Conservation (phyloP, 495 filamentous ascomycete species). For the Penicillium mononematosum region DNA sequence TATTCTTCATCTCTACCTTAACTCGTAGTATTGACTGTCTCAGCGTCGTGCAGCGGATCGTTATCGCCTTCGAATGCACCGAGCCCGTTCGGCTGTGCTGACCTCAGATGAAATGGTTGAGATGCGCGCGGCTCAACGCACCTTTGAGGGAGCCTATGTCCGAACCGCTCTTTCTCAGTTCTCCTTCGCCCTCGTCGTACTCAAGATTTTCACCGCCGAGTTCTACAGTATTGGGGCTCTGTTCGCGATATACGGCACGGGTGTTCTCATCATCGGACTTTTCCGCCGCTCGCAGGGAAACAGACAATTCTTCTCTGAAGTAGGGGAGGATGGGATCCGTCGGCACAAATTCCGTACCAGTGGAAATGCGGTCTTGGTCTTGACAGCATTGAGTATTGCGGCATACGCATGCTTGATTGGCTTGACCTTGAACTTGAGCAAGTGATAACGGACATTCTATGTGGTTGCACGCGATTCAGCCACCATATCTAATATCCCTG, state of each 20-base stretch:
- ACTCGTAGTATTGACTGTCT: constrained; percentile 7
- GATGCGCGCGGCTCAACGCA: constrained; percentile 89
- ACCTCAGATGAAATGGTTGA: constrained; percentile 85
- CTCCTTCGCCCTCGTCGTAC: constrained; percentile 87
- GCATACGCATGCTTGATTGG: constrained; percentile 79
- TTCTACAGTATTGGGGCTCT: constrained; percentile 93
- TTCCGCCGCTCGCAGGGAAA: constrained; percentile 89
- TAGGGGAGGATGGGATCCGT: constrained; percentile 63
- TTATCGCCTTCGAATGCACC: constrained; percentile 69
- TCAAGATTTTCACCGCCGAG: constrained; percentile 93
- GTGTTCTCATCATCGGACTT: constrained; percentile 74
- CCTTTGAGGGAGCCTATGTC: constrained; percentile 96
- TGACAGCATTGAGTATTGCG: constrained; percentile 76
- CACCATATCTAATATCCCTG: constrained; percentile 7
- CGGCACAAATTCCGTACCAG: constrained; percentile 85
- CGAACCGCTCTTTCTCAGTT: constrained; percentile 93
- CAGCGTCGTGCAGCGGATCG: constrained; percentile 50
- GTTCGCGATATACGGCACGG: constrained; percentile 86
- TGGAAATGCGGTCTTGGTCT: constrained; percentile 71
- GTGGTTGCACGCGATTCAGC: constrained; percentile 2
- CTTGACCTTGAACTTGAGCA: constrained; percentile 61
- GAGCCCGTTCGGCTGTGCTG: constrained; percentile 78
- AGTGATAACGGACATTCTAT: constrained; percentile 18
- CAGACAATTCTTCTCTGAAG: constrained; percentile 83
- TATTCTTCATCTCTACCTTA: constrained; percentile 5